Conservation (phyloP, 78 protist species). For the Dictyostelium firmibasis region DNA sequence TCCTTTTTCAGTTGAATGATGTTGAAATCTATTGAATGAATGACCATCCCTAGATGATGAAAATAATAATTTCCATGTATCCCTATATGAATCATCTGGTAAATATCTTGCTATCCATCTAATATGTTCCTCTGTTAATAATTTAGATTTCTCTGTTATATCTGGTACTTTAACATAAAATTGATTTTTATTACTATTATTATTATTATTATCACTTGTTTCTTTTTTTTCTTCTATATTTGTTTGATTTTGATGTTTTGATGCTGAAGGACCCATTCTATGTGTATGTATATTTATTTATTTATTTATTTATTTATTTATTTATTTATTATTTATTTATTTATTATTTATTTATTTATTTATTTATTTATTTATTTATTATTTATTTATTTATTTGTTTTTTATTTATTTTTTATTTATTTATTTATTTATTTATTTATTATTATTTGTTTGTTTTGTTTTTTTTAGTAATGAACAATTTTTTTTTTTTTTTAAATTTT, state of each 20-base stretch:
- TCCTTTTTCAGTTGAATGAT: slow-evolving; percentile 43
- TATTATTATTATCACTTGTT: not conserved
- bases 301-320: not conserved
- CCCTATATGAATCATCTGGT: slow-evolving; percentile 37
- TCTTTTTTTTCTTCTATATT: not conserved
- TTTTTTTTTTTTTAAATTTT: no score
- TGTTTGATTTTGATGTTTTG: not conserved
- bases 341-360: no score
- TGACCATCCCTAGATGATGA: slow-evolving; percentile 55
- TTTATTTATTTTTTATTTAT: no score
- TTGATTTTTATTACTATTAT: not conserved
- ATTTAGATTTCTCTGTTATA: not conserved
- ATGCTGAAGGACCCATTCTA: not conserved
- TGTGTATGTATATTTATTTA: not conserved
- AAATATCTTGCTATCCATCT: slow-evolving; percentile 4
- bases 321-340: no score
- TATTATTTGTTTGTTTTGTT: no score
- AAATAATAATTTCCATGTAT: slow-evolving; percentile 27
- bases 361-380: no score
- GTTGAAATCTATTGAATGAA: slow-evolving; percentile 35
- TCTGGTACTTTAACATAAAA: slow-evolving; percentile 8
- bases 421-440: no score
- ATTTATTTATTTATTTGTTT: no score
- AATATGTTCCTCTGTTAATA: slow-evolving; percentile 24
- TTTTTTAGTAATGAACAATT: not conserved